These are phyloP conservation scores for Penicillium odoratum DNA, from an alignment of 495 filamentous ascomycete species.

Conservation along the genomic window DNA sequence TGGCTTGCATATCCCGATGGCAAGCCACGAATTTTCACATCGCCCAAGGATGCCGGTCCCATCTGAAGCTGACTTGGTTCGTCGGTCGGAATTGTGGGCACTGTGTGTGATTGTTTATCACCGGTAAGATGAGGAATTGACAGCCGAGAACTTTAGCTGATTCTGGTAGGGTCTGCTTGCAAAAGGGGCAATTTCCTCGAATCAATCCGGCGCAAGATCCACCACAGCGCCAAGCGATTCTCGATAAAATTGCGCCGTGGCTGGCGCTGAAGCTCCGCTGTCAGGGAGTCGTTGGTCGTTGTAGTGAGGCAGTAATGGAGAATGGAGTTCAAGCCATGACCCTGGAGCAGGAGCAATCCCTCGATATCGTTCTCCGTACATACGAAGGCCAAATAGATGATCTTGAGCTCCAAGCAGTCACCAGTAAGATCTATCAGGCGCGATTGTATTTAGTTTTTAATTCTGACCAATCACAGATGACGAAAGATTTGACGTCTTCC, in stretches of 20 bases:
- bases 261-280: conserved; percentile 37
- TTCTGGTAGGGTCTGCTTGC: conserved; percentile 31
- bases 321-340: conserved; percentile 43
- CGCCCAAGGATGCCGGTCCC: conserved; percentile 31
- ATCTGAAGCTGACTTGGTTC: conserved; percentile 36
- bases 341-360: conserved; percentile 35
- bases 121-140: conserved; percentile 22
- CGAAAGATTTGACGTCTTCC: conserved; percentile 31
- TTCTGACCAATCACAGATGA: conserved; percentile 22
- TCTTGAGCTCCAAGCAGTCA: conserved; percentile 29
- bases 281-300: conserved; percentile 37
- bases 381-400: conserved; percentile 39
- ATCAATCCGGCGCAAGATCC: conserved; percentile 37
- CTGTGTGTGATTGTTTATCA: conserved; percentile 45
- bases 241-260: conserved; percentile 32
- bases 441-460: background rate
- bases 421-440: conserved; percentile 25
- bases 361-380: conserved; percentile 37
- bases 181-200: conserved; percentile 41
- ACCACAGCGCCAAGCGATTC: conserved; percentile 32
- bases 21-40: conserved; percentile 49
- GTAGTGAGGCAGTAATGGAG: conserved; percentile 34
- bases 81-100: conserved; percentile 46
- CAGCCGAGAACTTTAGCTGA: background rate
- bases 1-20: conserved; percentile 49